phyloP scores from a whole-genome alignment of 257 asterid species.

The Jasminum sambac region DNA sequence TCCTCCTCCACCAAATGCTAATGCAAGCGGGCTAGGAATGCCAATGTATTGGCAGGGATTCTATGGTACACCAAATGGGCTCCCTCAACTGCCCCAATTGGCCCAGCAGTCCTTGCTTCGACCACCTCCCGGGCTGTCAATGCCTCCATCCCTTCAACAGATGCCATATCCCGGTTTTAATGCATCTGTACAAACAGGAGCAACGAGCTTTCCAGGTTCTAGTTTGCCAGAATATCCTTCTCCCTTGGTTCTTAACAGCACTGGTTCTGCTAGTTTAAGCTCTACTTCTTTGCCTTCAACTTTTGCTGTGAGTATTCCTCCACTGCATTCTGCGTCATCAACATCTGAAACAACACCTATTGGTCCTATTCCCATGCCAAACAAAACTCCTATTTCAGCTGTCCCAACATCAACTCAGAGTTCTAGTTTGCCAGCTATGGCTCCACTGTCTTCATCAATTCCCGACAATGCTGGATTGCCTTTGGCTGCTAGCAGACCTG shows the following conservation, averaged over 20 bases:
- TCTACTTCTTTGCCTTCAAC: constrained; percentile 31
- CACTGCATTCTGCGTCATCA: constrained; percentile 45
- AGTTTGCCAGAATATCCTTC: constrained; percentile 60
- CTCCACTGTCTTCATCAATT: constrained; percentile 40
- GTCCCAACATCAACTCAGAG: constrained; percentile 39
- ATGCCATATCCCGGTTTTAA: constrained; percentile 71
- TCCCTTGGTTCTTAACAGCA: constrained; percentile 43
- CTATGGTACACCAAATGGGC: constrained; percentile 80
- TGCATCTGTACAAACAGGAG: constrained; percentile 54
- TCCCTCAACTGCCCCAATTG: constrained; percentile 75
- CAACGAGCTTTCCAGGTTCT: constrained; percentile 50
- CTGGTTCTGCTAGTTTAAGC: constrained; percentile 41
- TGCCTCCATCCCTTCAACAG: constrained; percentile 80
- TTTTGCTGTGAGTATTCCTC: constrained; percentile 48
- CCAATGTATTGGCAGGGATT: constrained; percentile 98
- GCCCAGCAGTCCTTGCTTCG: constrained; percentile 79
- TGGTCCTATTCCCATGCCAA: constrained; percentile 43
- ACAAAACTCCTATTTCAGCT: constrained; percentile 51
- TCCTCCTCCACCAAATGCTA: constrained; percentile 71
- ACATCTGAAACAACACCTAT: constrained; percentile 46
- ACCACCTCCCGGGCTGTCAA: constrained; percentile 76
- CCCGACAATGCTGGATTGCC: constrained; percentile 44
- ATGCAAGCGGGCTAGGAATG: constrained; percentile 68
- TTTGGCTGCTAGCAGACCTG: constrained; percentile 44
- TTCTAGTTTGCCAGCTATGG: constrained; percentile 46